Base-by-base conservation (phyloP, 106 monocot species). In the Allium cepa region DNA sequence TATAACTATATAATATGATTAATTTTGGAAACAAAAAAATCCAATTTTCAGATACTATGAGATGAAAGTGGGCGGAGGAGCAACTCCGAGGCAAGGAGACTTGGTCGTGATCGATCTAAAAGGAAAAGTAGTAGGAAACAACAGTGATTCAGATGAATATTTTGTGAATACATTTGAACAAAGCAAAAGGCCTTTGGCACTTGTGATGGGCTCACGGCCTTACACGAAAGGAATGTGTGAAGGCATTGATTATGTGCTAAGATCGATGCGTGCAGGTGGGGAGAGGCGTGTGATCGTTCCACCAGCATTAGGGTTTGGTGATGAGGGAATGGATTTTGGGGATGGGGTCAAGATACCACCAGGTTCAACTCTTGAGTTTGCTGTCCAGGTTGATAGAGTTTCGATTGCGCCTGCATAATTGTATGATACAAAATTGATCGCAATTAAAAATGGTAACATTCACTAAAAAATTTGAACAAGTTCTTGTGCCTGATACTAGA, bases 171-270 rank as follows among this genome's bases (percentile, higher is more conserved):
- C 88, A 11, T 96, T 96, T 68, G 74, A 46, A 16, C 72, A 75
- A n/a, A 83, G 80, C 13, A 84, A 80, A 74, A 83, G 80, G 71
- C 92, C 96, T 47, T 65, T 92, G 48, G 95, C 95, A 11, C 77
- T 96, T 61, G 90, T 94, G 28, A 73, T 94, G 85, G 96, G 96
- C 1, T 96, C 92, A 15, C 86, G 92, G 79, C 92, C 96, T 17
- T 92, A 96, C 73, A 84, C 86, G 1, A 96, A 73, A 69, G 96
- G 96, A 13, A 92, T 96, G 92, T 96, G 96, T 65, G 86, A 92
- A 55, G 96, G 96, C 13, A 73, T 96, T 15, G 96, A 91, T 85
- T 69, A 72, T 56, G 82, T 73, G 66, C 51, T 96, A 56, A 71
- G 82, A 58, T 49, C 71, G 12, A 96, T 96, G 96, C 81, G 75